Evolutionary conservation across 257 asterid species (phyloP), one percentile per base, ranked within the genome.

Genomic region (Jacaranda copaia): DNA sequence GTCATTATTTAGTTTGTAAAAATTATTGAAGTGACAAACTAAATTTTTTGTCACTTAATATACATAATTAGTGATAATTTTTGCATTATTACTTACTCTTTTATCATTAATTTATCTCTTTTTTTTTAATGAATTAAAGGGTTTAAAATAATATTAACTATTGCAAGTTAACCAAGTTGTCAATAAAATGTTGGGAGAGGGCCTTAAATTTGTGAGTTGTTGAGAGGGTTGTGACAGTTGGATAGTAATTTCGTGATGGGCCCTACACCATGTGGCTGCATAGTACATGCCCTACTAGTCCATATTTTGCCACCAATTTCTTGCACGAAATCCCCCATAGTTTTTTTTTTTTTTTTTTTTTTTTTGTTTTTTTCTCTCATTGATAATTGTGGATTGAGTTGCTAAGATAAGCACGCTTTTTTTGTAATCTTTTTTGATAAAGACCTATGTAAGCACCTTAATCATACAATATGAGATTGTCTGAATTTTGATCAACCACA

Each of bases 401-500:
- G 16, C 71, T 40, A 40, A 40, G 55, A 68, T 8, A 43, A 15
- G n/a, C 5, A 42, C 45, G 13, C 19, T 13, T 16, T 0, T 10
- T 4, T 40, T 66, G n/a, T n/a, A n/a, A n/a, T n/a, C n/a, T 0
- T 6, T 65, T 15, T 6, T 40, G 35, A 42, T n/a, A 14, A 7
- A 15, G 70, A 64, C 35, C 6, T 55, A 8, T n/a, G 9, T 68
- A 15, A 14, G 20, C 13, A 25, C 3, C 25, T 35, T 18, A 14
- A 10, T 32, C 39, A 8, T 19, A 8, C 19, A 51, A 10, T n/a
- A 68, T 32, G 71, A 59, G 75, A 75, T 79, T 57, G 90, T 80
- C 81, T 77, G 75, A 55, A 72, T 76, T 81, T 81, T 81, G 92
- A 85, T 84, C 85, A 89, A 86, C 92, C 60, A 80, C 77, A 79